These are phyloP conservation scores for Lentithecium fluviatile DNA, from an alignment of 495 filamentous ascomycete species.

Conservation along the genomic window DNA sequence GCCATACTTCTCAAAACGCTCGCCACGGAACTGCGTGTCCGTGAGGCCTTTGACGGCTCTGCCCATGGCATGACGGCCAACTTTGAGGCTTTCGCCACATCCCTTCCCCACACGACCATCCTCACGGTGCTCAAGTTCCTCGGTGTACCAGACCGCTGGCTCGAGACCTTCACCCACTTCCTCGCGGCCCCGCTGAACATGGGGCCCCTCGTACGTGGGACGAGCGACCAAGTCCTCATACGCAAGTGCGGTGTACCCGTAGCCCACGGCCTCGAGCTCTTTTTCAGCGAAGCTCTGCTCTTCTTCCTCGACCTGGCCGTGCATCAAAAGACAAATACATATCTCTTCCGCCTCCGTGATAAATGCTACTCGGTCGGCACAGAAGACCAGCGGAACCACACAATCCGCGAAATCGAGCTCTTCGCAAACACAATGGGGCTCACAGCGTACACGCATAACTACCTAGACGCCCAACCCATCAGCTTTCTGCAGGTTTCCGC, in stretches of 20 bases:
- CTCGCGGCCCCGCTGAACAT: constrained; percentile 28
- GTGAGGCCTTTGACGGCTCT: constrained; percentile 17
- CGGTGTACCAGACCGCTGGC: constrained; percentile 26
- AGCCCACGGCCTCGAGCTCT: constrained; percentile 16
- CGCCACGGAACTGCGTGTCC: constrained; percentile 17
- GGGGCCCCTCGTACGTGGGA: constrained; percentile 18
- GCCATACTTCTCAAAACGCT: constrained; percentile 15
- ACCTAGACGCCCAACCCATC: background rate
- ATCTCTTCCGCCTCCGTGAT: constrained; percentile 25
- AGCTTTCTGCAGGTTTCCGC: constrained; percentile 22
- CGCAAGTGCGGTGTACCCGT: constrained; percentile 20
- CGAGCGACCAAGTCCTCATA: constrained; percentile 13
- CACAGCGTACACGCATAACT: background rate
- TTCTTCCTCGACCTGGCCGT: constrained; percentile 31
- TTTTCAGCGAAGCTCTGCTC: constrained; percentile 26
- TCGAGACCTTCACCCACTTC: constrained; percentile 27
- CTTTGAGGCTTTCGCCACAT: constrained; percentile 21
- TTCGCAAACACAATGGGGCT: constrained; percentile 16
- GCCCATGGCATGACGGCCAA: constrained; percentile 3
- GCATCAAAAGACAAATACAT: constrained; percentile 14
- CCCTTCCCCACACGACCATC: constrained; percentile 27
- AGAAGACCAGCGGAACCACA: constrained; percentile 4
- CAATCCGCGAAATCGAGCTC: background rate
- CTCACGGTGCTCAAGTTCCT: constrained; percentile 31
- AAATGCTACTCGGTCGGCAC: constrained; percentile 22